Percentiles rank a stretch among this genome's conserved stretches.
These are phyloP conservation scores for Pichia nanzhaoensis DNA, from an alignment of 805 yeast genomes.

Conservation along the genomic window DNA sequence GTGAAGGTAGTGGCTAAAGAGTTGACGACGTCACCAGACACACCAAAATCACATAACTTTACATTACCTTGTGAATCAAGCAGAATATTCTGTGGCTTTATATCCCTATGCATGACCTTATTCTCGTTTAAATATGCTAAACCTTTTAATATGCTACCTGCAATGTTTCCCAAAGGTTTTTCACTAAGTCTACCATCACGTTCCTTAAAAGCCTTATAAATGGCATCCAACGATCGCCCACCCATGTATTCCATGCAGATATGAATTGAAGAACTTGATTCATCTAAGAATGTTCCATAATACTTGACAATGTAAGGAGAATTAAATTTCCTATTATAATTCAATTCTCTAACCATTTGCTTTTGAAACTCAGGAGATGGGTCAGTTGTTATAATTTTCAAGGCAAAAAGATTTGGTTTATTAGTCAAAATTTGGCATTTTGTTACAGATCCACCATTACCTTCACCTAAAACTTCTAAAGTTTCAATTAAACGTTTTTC, in stretches of 20 bases:
- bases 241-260: constrained; percentile 98
- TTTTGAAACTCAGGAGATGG: constrained; percentile 83
- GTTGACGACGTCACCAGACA: constrained; percentile 93
- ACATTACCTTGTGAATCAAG: constrained; percentile 73
- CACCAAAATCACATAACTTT: constrained; percentile 95
- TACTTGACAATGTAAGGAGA: constrained; percentile 85
- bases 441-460: constrained; percentile 86
- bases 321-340: constrained; percentile 75
- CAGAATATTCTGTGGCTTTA: constrained; percentile 90
- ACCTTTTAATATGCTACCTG: constrained; percentile 80
- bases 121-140: constrained; percentile 82
- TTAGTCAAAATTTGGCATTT: constrained; percentile 63
- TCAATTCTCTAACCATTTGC: constrained; percentile 85
- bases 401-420: constrained; percentile 62
- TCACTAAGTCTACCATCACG: constrained; percentile 88
- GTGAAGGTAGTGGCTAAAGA: constrained; percentile 94
- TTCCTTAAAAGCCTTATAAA: constrained; percentile 68
- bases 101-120: constrained; percentile 88
- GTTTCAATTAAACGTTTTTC: constrained; percentile 57
- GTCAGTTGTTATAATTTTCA: constrained; percentile 66
- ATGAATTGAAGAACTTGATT: constrained; percentile 70
- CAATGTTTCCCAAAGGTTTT: constrained; percentile 83
- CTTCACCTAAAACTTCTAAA: constrained; percentile 78
- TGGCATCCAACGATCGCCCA: constrained; percentile 83
- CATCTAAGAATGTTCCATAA: constrained; percentile 85